These are phyloP conservation scores for Hippophae gyantsensis DNA, from an alignment of 306 rosid species.

Conservation along the genomic window DNA sequence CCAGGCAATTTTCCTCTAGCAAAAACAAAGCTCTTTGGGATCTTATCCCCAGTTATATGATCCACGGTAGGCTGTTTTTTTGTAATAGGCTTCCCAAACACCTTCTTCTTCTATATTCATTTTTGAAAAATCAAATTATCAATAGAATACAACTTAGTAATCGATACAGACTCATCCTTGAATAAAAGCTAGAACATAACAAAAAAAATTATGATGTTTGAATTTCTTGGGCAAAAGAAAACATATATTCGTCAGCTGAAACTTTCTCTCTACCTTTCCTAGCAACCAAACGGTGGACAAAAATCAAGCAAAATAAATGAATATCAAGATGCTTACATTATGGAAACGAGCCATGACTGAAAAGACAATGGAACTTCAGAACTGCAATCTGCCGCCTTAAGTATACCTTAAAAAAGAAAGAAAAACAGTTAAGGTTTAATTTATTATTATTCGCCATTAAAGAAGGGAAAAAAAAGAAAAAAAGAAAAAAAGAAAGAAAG, in stretches of 20 bases:
- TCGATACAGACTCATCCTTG: background rate
- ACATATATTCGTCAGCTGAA: too few species aligned
- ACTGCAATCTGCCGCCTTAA: background rate
- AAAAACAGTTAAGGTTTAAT: too few species aligned
- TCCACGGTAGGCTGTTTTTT: conserved; percentile 63
- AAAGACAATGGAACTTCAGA: conserved; percentile 3
- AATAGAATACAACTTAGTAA: conserved; percentile 1
- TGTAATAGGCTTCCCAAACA: conserved; percentile 45
- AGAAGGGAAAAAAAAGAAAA: too few species aligned
- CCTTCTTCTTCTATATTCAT: conserved; percentile 35
- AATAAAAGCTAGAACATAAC: too few species aligned
- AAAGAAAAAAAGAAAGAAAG: too few species aligned
- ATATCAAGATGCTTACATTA: conserved; percentile 23
- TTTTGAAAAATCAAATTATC: conserved; percentile 2
- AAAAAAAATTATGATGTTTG: background rate
- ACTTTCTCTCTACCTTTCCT: background rate
- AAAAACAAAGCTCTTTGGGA: conserved; percentile 83
- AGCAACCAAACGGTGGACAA: conserved; percentile 10
- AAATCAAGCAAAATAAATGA: background rate
- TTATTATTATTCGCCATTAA: too few species aligned
- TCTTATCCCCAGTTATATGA: conserved; percentile 82
- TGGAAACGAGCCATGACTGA: conserved; percentile 38
- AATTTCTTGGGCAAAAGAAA: background rate
- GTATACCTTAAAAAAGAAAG: too few species aligned
- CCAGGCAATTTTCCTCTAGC: conserved; percentile 73